Base-by-base conservation (phyloP, 208 protist species). In the Leptomonas pyrrhocoris region DNA sequence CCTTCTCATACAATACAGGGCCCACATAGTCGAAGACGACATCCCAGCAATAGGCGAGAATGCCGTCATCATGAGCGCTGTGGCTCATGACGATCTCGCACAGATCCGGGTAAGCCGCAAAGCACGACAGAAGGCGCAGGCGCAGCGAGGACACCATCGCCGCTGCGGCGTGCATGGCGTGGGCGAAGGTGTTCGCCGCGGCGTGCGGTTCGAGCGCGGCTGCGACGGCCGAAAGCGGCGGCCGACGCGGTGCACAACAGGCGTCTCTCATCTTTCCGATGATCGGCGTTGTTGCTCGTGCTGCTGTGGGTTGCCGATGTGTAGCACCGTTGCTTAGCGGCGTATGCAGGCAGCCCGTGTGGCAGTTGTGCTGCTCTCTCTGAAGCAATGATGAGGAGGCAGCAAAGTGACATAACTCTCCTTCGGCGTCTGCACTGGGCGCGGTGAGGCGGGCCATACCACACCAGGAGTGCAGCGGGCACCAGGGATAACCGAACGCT, bases 81-180 rank as follows among this genome's bases (percentile, higher is more conserved):
- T 60, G 38, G 16, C 21, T 46, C 72, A 77, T 73, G 38, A 66
- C 43, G n/a, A 83, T 56, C 60, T 82, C 72, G 51, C 77, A 82
- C 23, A 83, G 69, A 21, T 75, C 62, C 1, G 86, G 86, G 48
- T 85, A 71, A 38, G 66, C 73, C 2, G 80, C 86, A 28, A 85
- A 61, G 53, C 73, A 83, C 15, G 86, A 88, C 36, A 92, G 68
- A 23, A 92, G 63, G 3, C 88, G 88, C 27, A 93, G 69, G 34
- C 88, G 76, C 28, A 93, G 71, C 7, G 88, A 93, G 56, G 79
- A 90, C 21, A 89, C 85, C 54, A 93, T 74, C 43, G 81, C 78
- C 6, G 78, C 72, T 12, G 84, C 58, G 23, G 79, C 72, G 64
- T 81, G 74, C 65, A 87, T 76, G 19, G 88, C 88, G 43, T 78